Evolutionary conservation across 2,329 filamentous ascomycete species (phyloP).

Genomic region (Coniella lustricola): DNA sequence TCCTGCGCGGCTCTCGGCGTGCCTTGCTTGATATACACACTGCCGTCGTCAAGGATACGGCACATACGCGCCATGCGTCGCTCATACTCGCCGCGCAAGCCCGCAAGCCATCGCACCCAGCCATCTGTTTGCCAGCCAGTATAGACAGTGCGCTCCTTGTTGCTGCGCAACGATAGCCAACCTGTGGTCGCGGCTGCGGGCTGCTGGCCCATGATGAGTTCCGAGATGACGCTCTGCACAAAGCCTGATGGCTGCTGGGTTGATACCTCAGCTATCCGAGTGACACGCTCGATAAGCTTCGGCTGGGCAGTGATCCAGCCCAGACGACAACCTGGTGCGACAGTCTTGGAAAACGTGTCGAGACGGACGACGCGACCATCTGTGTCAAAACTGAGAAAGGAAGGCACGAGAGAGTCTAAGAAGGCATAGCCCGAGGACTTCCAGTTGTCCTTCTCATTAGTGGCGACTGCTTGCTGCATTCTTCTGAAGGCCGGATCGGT

Average conservation of each 20-base stretch:
- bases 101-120: conserved; percentile 87
- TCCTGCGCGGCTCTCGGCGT: conserved; percentile 34
- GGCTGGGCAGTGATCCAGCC: conserved; percentile 89
- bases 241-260: conserved; percentile 87
- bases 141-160: conserved; percentile 41
- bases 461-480: too few relatives aligned
- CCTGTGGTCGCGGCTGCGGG: conserved; percentile 38
- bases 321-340: conserved; percentile 81
- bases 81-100: conserved; percentile 77
- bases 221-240: conserved; percentile 74
- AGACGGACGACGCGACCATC: conserved; percentile 84
- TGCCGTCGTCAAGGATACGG: conserved; percentile 60
- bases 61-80: conserved; percentile 78
- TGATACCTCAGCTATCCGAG: conserved; percentile 66
- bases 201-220: conserved; percentile 67
- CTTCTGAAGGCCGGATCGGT: conserved; percentile 24
- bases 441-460: conserved; percentile 9
- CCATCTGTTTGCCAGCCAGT: conserved; percentile 70
- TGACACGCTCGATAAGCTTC: conserved; percentile 64
- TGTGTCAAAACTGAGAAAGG: conserved; percentile 72
- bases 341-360: conserved; percentile 90
- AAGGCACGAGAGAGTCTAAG: conserved; percentile 76
- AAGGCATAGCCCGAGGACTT: conserved; percentile 62
- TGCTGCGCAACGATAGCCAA: conserved; percentile 37
- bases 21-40: conserved; percentile 58